Conservation (phyloP, 2,329 filamentous ascomycete species). For the Rachicladosporium sp. region DNA sequence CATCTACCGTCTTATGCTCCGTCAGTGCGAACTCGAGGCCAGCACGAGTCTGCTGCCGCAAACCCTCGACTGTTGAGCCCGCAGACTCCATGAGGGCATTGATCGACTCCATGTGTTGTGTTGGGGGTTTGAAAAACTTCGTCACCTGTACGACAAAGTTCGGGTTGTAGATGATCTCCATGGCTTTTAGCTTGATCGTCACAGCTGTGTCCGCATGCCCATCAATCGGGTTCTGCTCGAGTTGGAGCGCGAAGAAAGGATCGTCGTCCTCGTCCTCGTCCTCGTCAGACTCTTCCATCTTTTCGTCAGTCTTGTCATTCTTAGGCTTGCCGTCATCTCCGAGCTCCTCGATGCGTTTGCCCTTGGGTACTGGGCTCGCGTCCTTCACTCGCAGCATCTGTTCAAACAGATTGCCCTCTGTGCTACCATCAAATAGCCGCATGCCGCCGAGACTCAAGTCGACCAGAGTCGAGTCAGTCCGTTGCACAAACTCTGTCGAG, state of each 20-base stretch:
- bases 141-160: conserved; percentile 81
- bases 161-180: conserved; percentile 97
- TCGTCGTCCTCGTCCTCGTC: conserved; percentile 45
- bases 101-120: conserved; percentile 97
- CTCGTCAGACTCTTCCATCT: conserved; percentile 24
- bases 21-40: conserved; percentile 92
- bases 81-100: conserved; percentile 89
- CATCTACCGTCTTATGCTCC: conserved; percentile 96
- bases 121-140: conserved; percentile 92
- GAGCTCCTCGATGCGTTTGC: conserved; percentile 36
- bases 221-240: conserved; percentile 92
- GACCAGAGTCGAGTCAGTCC: conserved; percentile 79
- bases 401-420: conserved; percentile 76
- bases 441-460: conserved; percentile 86
- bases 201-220: conserved; percentile 83
- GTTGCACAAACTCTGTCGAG: conserved; percentile 75
- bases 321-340: conserved; percentile 34
- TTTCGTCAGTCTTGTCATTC: conserved; percentile 19
- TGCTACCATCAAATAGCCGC: conserved; percentile 91
- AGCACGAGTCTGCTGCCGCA: conserved; percentile 89
- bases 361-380: conserved; percentile 47
- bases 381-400: conserved; percentile 96
- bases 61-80: conserved; percentile 85
- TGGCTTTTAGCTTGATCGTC: conserved; percentile 80
- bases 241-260: conserved; percentile 80